These are phyloP conservation scores for Hevea brasiliensis DNA, from an alignment of 345 rosid genomes.

Conservation along the genomic window DNA sequence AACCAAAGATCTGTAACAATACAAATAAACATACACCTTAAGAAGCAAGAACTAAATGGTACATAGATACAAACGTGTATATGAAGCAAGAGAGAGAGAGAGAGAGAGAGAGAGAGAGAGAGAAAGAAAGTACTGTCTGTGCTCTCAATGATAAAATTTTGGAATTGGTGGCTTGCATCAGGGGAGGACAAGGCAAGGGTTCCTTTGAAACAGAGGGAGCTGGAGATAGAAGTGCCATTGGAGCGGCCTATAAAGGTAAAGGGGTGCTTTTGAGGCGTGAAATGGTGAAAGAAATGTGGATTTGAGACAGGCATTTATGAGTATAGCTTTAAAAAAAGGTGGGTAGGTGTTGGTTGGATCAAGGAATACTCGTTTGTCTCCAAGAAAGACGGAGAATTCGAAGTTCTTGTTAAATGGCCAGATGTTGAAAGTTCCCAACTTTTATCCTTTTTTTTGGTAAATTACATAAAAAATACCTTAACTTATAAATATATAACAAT, in stretches of 20 bases:
- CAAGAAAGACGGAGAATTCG: constrained; percentile 23
- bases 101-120: too few species aligned
- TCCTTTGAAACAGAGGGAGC: constrained; percentile 14
- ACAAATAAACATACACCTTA: constrained; percentile 12
- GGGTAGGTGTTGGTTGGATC: not conserved
- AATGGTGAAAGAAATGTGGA: constrained; percentile 1
- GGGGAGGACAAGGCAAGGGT: not conserved
- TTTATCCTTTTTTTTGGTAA: too few species aligned
- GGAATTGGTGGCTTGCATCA: not conserved
- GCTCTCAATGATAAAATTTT: not conserved
- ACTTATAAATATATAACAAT: too few species aligned
- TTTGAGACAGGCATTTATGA: not conserved
- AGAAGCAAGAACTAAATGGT: not conserved
- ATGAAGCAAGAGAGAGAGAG: not conserved
- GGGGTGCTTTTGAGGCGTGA: not conserved
- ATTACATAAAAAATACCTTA: too few species aligned
- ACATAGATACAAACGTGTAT: not conserved
- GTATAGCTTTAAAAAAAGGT: not conserved
- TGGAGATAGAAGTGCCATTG: constrained; percentile 11
- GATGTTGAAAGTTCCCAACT: not conserved
- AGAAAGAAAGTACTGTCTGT: not conserved
- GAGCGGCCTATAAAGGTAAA: not conserved
- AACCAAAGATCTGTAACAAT: constrained; percentile 37
- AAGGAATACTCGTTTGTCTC: constrained; percentile 5
- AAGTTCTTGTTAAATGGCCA: not conserved